Conservation (phyloP, 768 basidiomycete species). For the Boletus vermiculosoides region DNA sequence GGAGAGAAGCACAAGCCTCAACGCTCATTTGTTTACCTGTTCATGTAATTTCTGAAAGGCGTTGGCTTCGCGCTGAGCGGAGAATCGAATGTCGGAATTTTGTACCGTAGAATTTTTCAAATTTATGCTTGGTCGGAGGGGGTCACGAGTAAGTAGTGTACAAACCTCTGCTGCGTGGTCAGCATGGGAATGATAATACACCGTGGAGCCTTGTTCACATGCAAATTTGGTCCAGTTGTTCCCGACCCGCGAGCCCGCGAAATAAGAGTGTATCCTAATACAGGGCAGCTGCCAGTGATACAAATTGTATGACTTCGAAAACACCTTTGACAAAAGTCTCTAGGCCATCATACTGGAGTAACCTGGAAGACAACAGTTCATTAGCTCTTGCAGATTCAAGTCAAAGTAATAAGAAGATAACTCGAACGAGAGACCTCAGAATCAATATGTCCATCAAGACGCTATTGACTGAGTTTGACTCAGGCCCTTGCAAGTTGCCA, state of each 20-base stretch:
- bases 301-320: background rate
- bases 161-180: background rate
- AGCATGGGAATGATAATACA: constrained; percentile 4
- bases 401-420: background rate
- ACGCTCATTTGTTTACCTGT: background rate
- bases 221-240: background rate
- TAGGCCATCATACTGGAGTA: background rate
- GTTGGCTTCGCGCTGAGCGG: background rate
- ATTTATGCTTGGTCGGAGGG: background rate
- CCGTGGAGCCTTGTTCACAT: background rate
- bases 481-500: background rate
- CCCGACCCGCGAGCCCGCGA: background rate
- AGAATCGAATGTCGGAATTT: background rate
- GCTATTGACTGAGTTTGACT: too few species aligned
- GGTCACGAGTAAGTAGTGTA: constrained; percentile 2
- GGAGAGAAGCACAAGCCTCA: background rate
- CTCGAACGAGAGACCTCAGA: background rate
- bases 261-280: background rate
- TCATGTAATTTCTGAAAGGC: background rate
- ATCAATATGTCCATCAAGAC: background rate
- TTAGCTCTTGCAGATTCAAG: background rate
- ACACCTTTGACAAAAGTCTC: too few species aligned
- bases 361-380: too few species aligned
- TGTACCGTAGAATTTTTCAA: background rate
- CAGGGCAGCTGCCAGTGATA: background rate